A percentile compares a stretch with the other conserved stretches of the same genome.
Evolutionary conservation across 257 asterid species (phyloP).

Genomic region (Gynochthodes officinalis): DNA sequence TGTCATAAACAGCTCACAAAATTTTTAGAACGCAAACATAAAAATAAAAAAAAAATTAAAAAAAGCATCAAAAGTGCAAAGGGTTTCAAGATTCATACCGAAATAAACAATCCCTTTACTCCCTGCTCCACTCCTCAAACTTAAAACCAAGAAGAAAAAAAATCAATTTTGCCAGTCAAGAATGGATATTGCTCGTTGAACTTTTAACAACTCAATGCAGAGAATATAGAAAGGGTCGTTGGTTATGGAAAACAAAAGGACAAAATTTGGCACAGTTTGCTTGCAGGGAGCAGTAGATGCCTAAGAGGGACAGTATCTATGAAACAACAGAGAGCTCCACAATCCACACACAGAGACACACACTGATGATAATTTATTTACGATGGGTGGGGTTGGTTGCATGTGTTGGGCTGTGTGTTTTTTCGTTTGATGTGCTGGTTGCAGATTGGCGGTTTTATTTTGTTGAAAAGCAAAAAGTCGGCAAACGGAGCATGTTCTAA

Average conservation of each 20-base stretch:
- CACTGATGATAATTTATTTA: too few species aligned
- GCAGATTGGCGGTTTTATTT: not conserved
- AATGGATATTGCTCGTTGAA: not conserved
- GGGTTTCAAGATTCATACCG: conserved; percentile 5
- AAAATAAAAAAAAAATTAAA: not conserved
- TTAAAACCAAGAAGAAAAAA: not conserved
- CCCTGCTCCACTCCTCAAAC: not conserved
- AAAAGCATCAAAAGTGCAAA: not conserved
- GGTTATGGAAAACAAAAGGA: conserved; percentile 4
- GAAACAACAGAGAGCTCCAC: not conserved
- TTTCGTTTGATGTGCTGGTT: not conserved
- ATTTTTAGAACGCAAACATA: not conserved
- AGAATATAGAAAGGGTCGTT: not conserved
- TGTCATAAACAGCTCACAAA: not conserved
- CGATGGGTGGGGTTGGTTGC: not conserved
- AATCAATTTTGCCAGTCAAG: not conserved
- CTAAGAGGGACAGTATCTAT: not conserved
- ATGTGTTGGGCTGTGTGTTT: conserved; percentile 9
- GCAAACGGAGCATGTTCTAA: not conserved
- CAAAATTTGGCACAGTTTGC: not conserved
- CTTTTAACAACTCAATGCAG: not conserved
- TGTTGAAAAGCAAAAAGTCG: not conserved
- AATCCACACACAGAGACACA: not conserved
- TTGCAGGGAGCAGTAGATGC: not conserved
- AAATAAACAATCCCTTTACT: not conserved